Base-by-base conservation (phyloP, 371 early-diverging fungal genomes). In the Apophysomyces ossiformis region DNA sequence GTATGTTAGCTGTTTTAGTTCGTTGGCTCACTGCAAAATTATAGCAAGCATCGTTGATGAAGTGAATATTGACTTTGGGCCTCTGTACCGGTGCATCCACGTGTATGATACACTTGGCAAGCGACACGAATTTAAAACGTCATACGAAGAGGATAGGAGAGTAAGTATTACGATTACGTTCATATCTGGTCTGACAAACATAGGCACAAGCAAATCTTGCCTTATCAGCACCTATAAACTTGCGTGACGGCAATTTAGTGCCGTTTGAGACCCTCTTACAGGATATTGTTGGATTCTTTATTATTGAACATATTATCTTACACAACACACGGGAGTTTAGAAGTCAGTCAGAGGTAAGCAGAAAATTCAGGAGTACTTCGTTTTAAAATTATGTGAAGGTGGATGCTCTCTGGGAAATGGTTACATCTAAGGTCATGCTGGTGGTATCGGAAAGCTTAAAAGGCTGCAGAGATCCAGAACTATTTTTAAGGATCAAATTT, bases 251-350 rank as follows among this genome's bases (percentile, higher is more conserved):
- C 15, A 84, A 92, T 66, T 69, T 93, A 21, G 78, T 74, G 9
- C 81, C 86, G 3, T 94, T 97, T 65, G 89, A 91, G 64, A 77
- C 81, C 0, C 85, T 92, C 57, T 74, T 98, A 41, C 89, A 93
- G 63, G 96, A 97, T 41, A 88, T 97, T 67, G 92, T 94, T 37
- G 99, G 99, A 0, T 99, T 97, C 73, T 99, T 99, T 71, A 91
- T 96, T 57, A 91, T 98, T 16, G 99, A 99, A 70, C 91, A 95
- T 61, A 85, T 89, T 57, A 91, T 99, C 39, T 70, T 96, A 60
- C 89, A 91, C 62, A 90, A 96, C n/a, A 95, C 97, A 1, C 87
- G 86, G 16, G 91, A 96, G 63, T 98, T 99, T 71, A 86, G 98
- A 66, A 92, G 96, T 16, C 90, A 93, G 65, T 77, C 89, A 6